Conservation (phyloP, 2,329 filamentous ascomycete species). For the Diaporthe destruens region DNA sequence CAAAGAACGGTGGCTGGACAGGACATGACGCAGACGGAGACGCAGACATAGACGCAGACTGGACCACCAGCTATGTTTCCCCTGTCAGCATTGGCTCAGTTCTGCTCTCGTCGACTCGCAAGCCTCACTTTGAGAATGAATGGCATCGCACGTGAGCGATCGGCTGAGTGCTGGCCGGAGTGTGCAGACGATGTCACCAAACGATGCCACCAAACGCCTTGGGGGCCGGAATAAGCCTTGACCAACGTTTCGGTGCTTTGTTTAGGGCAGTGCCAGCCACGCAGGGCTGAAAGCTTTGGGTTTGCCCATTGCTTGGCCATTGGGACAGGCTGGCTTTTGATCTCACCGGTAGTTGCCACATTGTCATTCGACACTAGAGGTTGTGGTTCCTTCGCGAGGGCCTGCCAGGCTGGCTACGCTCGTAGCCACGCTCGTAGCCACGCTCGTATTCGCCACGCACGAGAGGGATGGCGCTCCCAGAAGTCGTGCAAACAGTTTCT, state of each 20-base stretch:
- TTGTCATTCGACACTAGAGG: neutral
- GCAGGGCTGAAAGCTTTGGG: constrained; percentile 24
- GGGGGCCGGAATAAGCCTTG: constrained; percentile 29
- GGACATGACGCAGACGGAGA: constrained; percentile 10
- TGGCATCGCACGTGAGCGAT: neutral
- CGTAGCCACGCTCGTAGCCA: neutral
- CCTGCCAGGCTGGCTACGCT: neutral
- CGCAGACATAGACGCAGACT: constrained; percentile 4
- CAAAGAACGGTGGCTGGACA: neutral
- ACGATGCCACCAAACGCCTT: constrained; percentile 12
- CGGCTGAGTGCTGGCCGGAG: constrained; percentile 6
- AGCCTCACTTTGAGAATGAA: neutral
- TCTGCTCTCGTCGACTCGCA: neutral
- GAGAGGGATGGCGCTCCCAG: neutral
- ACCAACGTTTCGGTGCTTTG: constrained; percentile 26
- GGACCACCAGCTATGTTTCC: neutral
- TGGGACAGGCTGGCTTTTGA: constrained; percentile 1
- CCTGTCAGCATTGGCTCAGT: neutral
- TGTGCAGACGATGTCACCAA: constrained; percentile 10
- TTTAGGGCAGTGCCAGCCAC: constrained; percentile 20
- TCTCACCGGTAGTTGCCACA: constrained; percentile 18
- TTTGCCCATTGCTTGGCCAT: constrained; percentile 10
- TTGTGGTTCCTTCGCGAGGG: too few species aligned
- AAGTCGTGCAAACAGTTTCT: neutral
- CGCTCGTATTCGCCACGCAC: neutral